These are phyloP conservation scores for Coccomyxa subellipsoidea DNA, from an alignment of 163 green algal species.

Conservation along the genomic window DNA sequence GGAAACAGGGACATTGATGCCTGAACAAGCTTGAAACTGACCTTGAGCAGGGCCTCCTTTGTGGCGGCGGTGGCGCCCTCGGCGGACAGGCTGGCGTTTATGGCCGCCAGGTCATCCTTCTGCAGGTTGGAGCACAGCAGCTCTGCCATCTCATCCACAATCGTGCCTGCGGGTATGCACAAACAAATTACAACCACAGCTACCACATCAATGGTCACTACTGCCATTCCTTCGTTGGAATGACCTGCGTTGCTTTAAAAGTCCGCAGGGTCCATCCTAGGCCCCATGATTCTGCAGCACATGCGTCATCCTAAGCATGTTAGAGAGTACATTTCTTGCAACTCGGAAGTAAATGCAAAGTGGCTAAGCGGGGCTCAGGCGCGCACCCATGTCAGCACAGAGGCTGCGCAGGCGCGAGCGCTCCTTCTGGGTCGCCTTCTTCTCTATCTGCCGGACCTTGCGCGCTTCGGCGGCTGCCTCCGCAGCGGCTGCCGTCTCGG, in stretches of 20 bases:
- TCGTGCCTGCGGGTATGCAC: neutral
- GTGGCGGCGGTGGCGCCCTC: constrained; percentile 9
- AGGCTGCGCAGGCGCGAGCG: constrained; percentile 44
- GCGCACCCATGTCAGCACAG: neutral
- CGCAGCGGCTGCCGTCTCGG: constrained; percentile 35
- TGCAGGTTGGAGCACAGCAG: constrained; percentile 59
- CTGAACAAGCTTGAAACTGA: neutral
- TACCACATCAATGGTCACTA: neutral
- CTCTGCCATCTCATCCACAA: constrained; percentile 61
- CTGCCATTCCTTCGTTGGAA: too few species aligned
- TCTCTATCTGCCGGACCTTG: constrained; percentile 53
- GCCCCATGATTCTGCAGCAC: too few species aligned
- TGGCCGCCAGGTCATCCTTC: constrained; percentile 40
- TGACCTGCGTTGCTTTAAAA: too few species aligned
- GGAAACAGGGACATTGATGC: too few species aligned
- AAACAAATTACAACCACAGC: neutral
- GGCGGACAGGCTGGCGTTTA: constrained; percentile 41
- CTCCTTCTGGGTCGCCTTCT: constrained; percentile 65
- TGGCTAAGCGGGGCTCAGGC: neutral
- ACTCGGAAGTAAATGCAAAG: neutral
- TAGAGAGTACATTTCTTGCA: too few species aligned
- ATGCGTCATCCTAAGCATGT: too few species aligned
- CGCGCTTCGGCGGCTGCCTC: constrained; percentile 37
- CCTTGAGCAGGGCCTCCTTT: constrained; percentile 27
- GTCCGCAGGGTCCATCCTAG: too few species aligned